A percentile compares a stretch with the other conserved stretches of the same genome.
These are phyloP conservation scores for Naganishia liquefaciens DNA, from an alignment of 1,284 basidiomycete species.

Conservation along the genomic window DNA sequence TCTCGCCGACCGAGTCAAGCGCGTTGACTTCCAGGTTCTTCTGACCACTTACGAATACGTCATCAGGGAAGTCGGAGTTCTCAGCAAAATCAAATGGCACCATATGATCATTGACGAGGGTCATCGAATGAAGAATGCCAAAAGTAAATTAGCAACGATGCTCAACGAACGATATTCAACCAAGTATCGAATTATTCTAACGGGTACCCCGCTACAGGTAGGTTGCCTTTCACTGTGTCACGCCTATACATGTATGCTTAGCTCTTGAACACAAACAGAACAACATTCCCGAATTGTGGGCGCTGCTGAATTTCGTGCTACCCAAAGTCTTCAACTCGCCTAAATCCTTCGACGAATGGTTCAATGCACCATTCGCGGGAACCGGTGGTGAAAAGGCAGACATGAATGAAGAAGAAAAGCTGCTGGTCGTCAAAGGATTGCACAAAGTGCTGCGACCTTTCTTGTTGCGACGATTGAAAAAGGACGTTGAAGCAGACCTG, in stretches of 20 bases:
- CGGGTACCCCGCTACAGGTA: constrained; percentile 89
- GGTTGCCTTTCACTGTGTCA: constrained; percentile 31
- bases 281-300: constrained; percentile 97
- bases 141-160: constrained; percentile 90
- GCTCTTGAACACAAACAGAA: constrained; percentile 57
- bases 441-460: constrained; percentile 98
- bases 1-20: constrained; percentile 47
- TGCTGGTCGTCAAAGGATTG: constrained; percentile 94
- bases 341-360: constrained; percentile 99
- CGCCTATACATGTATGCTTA: not conserved
- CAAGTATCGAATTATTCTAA: constrained; percentile 91
- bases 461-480: constrained; percentile 93
- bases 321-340: constrained; percentile 99
- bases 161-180: constrained; percentile 91
- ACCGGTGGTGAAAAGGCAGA: constrained; percentile 95
- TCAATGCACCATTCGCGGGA: constrained; percentile 99
- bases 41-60: constrained; percentile 99
- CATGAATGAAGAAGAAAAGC: constrained; percentile 98
- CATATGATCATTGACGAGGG: constrained; percentile 99
- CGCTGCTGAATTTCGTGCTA: constrained; percentile 94
- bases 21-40: constrained; percentile 85
- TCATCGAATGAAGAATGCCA: constrained; percentile 99
- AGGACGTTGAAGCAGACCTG: constrained; percentile 96
- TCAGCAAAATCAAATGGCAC: constrained; percentile 93
- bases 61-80: constrained; percentile 90